Conservation (phyloP, 305 asterid species). For the Fraxinus albicans region DNA sequence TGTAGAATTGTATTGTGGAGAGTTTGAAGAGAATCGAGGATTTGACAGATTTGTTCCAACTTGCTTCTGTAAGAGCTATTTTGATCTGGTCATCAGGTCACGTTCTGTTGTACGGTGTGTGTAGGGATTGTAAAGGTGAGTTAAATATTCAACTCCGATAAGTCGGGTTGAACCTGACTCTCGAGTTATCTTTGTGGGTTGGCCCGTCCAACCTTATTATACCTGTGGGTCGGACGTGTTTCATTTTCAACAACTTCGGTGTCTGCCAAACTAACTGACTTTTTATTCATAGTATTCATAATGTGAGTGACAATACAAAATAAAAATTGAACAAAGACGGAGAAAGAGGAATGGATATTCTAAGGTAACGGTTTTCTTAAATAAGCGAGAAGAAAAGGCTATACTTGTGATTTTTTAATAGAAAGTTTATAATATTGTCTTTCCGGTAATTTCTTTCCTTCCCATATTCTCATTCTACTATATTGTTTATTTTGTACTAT, state of each 20-base stretch:
- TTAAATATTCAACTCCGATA: too few species aligned
- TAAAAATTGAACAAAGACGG: not conserved
- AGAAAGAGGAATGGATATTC: not conserved
- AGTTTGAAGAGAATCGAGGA: not conserved
- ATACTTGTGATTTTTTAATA: too few species aligned
- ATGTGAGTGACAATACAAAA: not conserved
- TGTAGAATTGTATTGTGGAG: constrained; percentile 4
- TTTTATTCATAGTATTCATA: not conserved
- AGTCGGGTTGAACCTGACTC: not conserved
- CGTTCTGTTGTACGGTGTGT: not conserved
- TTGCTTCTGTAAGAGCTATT: not conserved
- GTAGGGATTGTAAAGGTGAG: not conserved
- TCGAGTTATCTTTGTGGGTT: not conserved
- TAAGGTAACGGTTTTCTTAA: not conserved
- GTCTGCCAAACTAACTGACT: too few species aligned
- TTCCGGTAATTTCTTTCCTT: not conserved
- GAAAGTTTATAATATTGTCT: not conserved
- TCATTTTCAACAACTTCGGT: too few species aligned
- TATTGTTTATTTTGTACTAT: not conserved
- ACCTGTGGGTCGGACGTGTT: not conserved
- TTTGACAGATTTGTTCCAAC: not conserved
- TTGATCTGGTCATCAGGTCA: not conserved
- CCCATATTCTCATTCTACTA: not conserved
- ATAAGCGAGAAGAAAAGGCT: not conserved
- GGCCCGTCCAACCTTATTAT: too few species aligned